Evolutionary conservation across 805 yeast species (phyloP).

Genomic region (Ogataea kodamae): DNA sequence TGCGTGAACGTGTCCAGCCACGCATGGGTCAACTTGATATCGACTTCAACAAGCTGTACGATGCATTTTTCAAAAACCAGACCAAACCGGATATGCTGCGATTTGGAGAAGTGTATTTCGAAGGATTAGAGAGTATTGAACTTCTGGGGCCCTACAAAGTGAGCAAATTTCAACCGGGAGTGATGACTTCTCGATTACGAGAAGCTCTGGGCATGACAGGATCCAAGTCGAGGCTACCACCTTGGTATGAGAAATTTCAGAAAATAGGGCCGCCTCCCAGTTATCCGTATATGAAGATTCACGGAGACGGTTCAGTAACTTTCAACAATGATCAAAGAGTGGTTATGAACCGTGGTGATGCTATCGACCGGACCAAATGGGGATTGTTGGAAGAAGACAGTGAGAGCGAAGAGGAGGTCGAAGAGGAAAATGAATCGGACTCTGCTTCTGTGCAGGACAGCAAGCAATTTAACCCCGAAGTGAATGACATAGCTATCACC

Average conservation of each 20-base stretch:
- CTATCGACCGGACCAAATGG: conserved; percentile 29
- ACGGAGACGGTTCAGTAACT: conserved; percentile 33
- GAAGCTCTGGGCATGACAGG: conserved; percentile 64
- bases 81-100: conserved; percentile 63
- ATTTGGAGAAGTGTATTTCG: conserved; percentile 78
- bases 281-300: conserved; percentile 60
- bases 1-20: conserved; percentile 84
- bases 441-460: conserved; percentile 25
- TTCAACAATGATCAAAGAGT: conserved; percentile 22
- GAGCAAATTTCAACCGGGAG: conserved; percentile 54
- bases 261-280: conserved; percentile 80
- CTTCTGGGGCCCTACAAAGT: conserved; percentile 36
- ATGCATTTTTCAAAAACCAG: conserved; percentile 84
- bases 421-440: conserved; percentile 24
- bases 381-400: conserved; percentile 33
- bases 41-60: conserved; percentile 76
- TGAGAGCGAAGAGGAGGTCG: conserved; percentile 36
- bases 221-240: conserved; percentile 49
- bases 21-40: conserved; percentile 82
- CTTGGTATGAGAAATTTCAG: conserved; percentile 75
- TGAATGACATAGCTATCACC: conserved; percentile 29
- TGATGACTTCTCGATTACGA: conserved; percentile 55
- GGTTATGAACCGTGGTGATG: conserved; percentile 21
- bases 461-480: conserved; percentile 25
- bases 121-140: conserved; percentile 48